Evolutionary conservation across 2,329 filamentous ascomycete genomes (phyloP), one percentile per base, ranked within the genome.

Genomic region (Microthyrium microscopicum): DNA sequence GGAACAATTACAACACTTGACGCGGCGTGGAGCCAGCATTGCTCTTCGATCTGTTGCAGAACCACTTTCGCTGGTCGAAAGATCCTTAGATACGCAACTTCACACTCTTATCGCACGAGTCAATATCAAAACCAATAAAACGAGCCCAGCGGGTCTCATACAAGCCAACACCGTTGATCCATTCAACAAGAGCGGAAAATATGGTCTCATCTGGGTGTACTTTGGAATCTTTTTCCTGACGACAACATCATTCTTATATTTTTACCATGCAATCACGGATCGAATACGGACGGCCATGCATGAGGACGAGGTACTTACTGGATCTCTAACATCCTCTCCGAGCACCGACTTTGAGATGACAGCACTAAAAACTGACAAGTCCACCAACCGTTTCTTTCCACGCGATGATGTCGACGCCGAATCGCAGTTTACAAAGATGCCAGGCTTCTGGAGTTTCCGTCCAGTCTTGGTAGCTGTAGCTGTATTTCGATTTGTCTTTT

Each of bases 201-300:
- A 94, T 57, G 83, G 68, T 2, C 58, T 82, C 33, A 82, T 77
- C 37, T 93, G 83, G 73, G 82, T 87, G 11, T 93, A 91, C 55
- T 91, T 93, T 47, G 74, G 78, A 33, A 54, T 91, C 31, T 71
- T 75, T 32, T 54, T 94, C 39, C 65, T 85, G 41, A 66, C 68
- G 19, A 46, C 71, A 34, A 73, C 85, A 4, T 58, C 78, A 8
- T 47, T 77, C 8, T 62, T 87, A 49, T 73, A 83, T 43, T 66
- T 80, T 49, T 93, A 85, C 64, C 79, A 93, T 54, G 75, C 78
- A 44, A 93, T 83, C 77, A 83, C 85, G 45, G 85, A 94, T 61
- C 91, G 89, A 59, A 82, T 92, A 43, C 73, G 85, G 43, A 80
- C 85, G 44, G 85, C 83, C 41, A 71, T 89, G 39, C 81, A 89